These are phyloP conservation scores for Globisporangium polare DNA, from an alignment of 352 stramenopile genomes.

Conservation along the genomic window DNA sequence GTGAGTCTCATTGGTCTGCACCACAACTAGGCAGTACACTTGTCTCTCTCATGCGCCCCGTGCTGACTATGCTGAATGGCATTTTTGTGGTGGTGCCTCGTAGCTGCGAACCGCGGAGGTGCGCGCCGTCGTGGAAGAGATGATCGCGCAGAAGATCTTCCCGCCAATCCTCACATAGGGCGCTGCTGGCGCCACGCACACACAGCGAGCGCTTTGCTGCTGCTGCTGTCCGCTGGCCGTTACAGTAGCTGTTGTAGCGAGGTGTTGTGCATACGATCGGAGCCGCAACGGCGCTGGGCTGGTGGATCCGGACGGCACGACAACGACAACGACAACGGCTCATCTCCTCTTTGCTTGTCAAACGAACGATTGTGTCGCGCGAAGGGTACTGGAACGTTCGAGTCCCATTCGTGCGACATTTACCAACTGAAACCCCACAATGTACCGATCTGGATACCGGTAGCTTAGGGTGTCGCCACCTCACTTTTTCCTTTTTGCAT, in stretches of 20 bases:
- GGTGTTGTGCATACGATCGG: background rate
- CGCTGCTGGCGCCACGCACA: background rate
- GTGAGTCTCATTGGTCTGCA: too few species aligned
- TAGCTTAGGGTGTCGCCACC: background rate
- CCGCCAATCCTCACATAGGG: constrained; percentile 56
- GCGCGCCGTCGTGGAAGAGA: constrained; percentile 58
- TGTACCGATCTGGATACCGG: background rate
- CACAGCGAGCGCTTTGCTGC: background rate
- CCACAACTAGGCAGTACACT: too few species aligned
- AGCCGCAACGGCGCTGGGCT: background rate
- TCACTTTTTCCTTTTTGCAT: background rate
- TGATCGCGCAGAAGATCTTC: constrained; percentile 80
- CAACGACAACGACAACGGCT: constrained; percentile 2
- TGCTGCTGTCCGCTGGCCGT: background rate
- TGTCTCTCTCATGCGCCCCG: background rate
- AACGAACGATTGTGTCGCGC: background rate
- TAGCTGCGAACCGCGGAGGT: constrained; percentile 61
- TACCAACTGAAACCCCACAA: too few species aligned
- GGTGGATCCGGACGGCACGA: background rate
- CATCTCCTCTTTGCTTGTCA: background rate
- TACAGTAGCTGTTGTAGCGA: too few species aligned
- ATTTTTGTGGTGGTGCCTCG: background rate
- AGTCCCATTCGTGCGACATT: constrained; percentile 11
- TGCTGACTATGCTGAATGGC: background rate
- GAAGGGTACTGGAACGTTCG: background rate